phyloP scores from a whole-genome alignment of 495 filamentous ascomycete genomes.

The Usnea hakonensis region DNA sequence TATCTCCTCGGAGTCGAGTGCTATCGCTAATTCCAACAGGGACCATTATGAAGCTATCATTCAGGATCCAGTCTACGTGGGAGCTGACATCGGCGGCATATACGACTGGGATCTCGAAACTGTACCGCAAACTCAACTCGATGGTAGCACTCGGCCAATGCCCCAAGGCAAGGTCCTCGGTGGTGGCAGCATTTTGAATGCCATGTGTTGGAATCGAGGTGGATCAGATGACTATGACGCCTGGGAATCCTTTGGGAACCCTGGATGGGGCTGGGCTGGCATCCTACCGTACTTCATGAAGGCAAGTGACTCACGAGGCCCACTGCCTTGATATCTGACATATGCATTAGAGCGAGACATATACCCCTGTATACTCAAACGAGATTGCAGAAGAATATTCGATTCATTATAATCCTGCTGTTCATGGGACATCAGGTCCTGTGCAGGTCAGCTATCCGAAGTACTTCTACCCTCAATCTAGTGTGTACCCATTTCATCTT shows the following conservation, averaged over 20 bases:
- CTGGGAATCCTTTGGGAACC: slow-evolving; percentile 53
- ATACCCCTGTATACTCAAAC: slow-evolving; percentile 26
- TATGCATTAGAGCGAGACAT: slow-evolving; percentile 25
- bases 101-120: slow-evolving; percentile 30
- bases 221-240: slow-evolving; percentile 43
- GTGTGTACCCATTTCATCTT: slow-evolving; percentile 10
- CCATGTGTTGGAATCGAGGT: slow-evolving; percentile 33
- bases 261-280: slow-evolving; percentile 55
- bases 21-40: slow-evolving; percentile 12
- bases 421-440: slow-evolving; percentile 40
- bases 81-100: slow-evolving; percentile 25
- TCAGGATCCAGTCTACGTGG: slow-evolving; percentile 27
- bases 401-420: slow-evolving; percentile 34
- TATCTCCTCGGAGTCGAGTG: neutral
- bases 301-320: slow-evolving; percentile 3
- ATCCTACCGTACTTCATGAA: slow-evolving; percentile 52
- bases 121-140: slow-evolving; percentile 27
- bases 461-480: slow-evolving; percentile 29
- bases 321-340: neutral
- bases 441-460: slow-evolving; percentile 44
- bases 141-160: slow-evolving; percentile 25
- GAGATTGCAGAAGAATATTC: slow-evolving; percentile 25
- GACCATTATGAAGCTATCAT: slow-evolving; percentile 27
- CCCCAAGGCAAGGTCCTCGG: slow-evolving; percentile 31
- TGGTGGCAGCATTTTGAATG: slow-evolving; percentile 30